A percentile compares a stretch with the other conserved stretches of the same genome.
These are phyloP conservation scores for Phlegmacium glaucopus DNA, from an alignment of 768 basidiomycete species.

Conservation along the genomic window DNA sequence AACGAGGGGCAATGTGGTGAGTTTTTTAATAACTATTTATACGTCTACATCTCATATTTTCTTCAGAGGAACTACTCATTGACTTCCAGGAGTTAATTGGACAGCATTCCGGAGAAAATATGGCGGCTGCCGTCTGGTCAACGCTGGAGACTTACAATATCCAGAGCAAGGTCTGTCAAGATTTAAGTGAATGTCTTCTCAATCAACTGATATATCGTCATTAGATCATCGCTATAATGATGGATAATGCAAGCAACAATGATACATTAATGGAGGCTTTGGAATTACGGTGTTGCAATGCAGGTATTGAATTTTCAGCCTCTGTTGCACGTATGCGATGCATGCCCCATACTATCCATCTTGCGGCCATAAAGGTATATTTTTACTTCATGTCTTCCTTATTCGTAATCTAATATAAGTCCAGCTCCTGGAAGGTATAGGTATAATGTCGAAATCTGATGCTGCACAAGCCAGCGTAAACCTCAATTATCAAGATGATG, in stretches of 20 bases:
- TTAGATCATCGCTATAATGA: slow-evolving; percentile 30
- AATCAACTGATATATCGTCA: slow-evolving; percentile 5
- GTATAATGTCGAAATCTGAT: slow-evolving; percentile 17
- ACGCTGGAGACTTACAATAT: slow-evolving; percentile 25
- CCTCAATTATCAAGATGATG: slow-evolving; percentile 20
- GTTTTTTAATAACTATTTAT: neutral
- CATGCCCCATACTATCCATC: slow-evolving; percentile 37
- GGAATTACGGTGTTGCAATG: slow-evolving; percentile 7
- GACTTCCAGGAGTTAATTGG: slow-evolving; percentile 33
- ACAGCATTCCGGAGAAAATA: slow-evolving; percentile 31
- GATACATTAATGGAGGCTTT: slow-evolving; percentile 26
- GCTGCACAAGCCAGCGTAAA: slow-evolving; percentile 15
- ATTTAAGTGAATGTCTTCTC: too few relatives aligned
- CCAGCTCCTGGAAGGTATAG: slow-evolving; percentile 30
- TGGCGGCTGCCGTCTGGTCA: slow-evolving; percentile 31
- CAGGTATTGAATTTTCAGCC: slow-evolving; percentile 22
- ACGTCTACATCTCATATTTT: neutral
- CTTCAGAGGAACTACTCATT: slow-evolving; percentile 31
- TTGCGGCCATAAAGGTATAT: slow-evolving; percentile 21
- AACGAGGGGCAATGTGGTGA: slow-evolving; percentile 23
- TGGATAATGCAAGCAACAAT: slow-evolving; percentile 35
- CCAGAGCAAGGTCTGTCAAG: slow-evolving; percentile 1
- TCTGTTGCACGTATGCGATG: slow-evolving; percentile 23
- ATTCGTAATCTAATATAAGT: too few relatives aligned
- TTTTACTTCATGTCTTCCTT: too few relatives aligned